Percentiles rank a stretch among this genome's conserved stretches.
Conservation (phyloP, 2,329 filamentous ascomycete species). For the Curvularia eragrostidis region DNA sequence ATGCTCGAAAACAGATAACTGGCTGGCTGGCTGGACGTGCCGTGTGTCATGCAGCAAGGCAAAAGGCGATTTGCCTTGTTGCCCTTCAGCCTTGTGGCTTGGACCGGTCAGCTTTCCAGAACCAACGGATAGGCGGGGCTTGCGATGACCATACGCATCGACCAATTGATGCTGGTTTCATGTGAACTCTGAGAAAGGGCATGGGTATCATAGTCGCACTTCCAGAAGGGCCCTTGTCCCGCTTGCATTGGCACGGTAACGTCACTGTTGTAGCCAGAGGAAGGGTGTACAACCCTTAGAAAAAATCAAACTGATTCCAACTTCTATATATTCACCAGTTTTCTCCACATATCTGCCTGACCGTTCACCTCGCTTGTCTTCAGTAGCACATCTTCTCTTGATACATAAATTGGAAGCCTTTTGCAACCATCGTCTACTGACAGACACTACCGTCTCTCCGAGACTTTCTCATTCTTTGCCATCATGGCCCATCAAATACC, state of each 20-base stretch:
- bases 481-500: conserved; percentile 24
- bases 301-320: conserved; percentile 11
- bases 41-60: conserved; percentile 9
- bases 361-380: conserved; percentile 7
- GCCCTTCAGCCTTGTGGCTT: conserved; percentile 23
- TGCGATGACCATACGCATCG: conserved; percentile 16
- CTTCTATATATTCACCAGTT: conserved; percentile 23
- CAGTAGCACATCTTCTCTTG: neutral
- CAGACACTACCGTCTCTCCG: neutral
- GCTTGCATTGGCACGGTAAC: conserved; percentile 21
- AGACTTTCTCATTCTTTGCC: neutral
- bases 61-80: conserved; percentile 24
- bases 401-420: neutral
- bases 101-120: conserved; percentile 27
- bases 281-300: conserved; percentile 3
- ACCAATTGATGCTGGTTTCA: conserved; percentile 23
- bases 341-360: conserved; percentile 25
- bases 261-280: conserved; percentile 17
- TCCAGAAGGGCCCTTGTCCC: conserved; percentile 15
- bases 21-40: conserved; percentile 11
- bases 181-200: conserved; percentile 9
- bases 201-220: conserved; percentile 9
- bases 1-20: conserved; percentile 17
- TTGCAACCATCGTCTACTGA: neutral
- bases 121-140: conserved; percentile 24